Evolutionary conservation across 306 rosid species (phyloP), one percentile per base, ranked within the genome.

Genomic region (Ormosia semicastrata): DNA sequence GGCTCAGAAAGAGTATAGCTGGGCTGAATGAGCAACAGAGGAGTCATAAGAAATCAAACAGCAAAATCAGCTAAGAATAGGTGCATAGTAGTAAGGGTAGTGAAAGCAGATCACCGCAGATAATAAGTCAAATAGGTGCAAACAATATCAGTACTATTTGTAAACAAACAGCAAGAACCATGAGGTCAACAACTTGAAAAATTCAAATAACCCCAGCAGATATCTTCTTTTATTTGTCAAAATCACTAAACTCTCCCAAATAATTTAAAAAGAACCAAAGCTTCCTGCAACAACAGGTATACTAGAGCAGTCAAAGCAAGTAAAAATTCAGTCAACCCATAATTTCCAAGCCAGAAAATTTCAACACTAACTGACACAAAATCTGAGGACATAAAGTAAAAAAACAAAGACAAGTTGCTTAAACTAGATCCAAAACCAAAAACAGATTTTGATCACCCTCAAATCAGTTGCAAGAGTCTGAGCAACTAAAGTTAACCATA

Each of bases 281-380:
- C 54, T 62, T 37, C 13, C 3, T 18, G 73, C 85, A 82, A 59
- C 29, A 73, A 58, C 33, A 24, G 4, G 10, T 3, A 59, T 60
- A 66, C 59, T 37, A 37, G 11, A 69, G 50, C 1, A 50, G 33
- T 41, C 79, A 69, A 80, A 75, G 6, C 58, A 29, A 75, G 79
- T 41, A 43, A 41, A 74, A 74, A 39, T 54, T 17, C 7, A 41
- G 24, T 53, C 79, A 72, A 56, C 15, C 3, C 30, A 67, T 43
- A 30, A 24, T 7, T 49, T 50, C 13, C 2, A 53, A 37, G 66
- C 66, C 14, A 18, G 34, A 66, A 74, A 24, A 74, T 7, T 65
- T 65, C 3, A 37, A 65, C 8, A 17, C 41, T 24, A 37, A 33
- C 64, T 71, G 47, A 15, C 10, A 47, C 62, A 56, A 57, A 73